Conservation (phyloP, 805 yeast species). For the Saitoella complicata region DNA sequence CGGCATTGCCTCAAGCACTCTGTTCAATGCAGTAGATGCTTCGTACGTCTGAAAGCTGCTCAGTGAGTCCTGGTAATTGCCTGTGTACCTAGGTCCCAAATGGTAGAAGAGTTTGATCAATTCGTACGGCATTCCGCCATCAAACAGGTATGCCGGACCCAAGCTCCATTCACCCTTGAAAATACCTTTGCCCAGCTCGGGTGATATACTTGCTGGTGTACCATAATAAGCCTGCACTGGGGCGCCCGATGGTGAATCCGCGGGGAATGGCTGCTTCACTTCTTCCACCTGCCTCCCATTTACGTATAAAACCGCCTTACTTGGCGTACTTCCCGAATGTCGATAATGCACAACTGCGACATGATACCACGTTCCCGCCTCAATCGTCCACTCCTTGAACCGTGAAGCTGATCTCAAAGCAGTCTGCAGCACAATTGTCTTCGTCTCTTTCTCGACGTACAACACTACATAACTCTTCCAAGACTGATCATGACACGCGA, state of each 20-base stretch:
- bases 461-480: slow-evolving; percentile 11
- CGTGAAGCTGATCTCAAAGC: slow-evolving; percentile 9
- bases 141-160: slow-evolving; percentile 12
- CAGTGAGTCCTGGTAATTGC: slow-evolving; percentile 15
- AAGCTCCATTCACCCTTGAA: slow-evolving; percentile 10
- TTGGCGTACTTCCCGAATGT: slow-evolving; percentile 11
- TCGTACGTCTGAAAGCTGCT: slow-evolving; percentile 15
- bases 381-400: slow-evolving; percentile 10
- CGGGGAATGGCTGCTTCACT: slow-evolving; percentile 15
- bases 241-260: slow-evolving; percentile 11
- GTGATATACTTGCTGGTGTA: slow-evolving; percentile 11
- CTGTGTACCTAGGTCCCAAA: slow-evolving; percentile 15
- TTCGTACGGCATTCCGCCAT: slow-evolving; percentile 13
- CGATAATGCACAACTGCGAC: slow-evolving; percentile 12
- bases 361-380: slow-evolving; percentile 14
- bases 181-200: slow-evolving; percentile 6
- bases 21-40: slow-evolving; percentile 15
- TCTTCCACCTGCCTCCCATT: slow-evolving; percentile 14
- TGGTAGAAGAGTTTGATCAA: slow-evolving; percentile 12
- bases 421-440: slow-evolving; percentile 10
- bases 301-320: slow-evolving; percentile 14
- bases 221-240: slow-evolving; percentile 11
- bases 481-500: slow-evolving; percentile 12
- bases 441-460: slow-evolving; percentile 13
- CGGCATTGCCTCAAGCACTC: slow-evolving; percentile 11